Evolutionary conservation across 805 yeast species (phyloP).

Genomic region (Sugiyamaella chiloensis): DNA sequence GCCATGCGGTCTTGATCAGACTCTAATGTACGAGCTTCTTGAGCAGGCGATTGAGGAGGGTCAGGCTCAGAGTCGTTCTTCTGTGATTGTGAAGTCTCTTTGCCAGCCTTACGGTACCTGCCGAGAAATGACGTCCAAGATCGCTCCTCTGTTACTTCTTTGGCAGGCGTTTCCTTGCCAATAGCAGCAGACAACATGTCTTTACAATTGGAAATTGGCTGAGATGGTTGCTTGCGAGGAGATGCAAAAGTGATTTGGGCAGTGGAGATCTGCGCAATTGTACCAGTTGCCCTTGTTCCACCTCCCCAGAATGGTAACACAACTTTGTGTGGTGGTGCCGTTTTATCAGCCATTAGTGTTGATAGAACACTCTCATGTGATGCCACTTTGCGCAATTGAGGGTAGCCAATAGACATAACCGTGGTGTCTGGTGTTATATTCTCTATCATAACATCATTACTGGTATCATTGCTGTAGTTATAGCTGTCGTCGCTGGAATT

Average conservation of each 20-base stretch:
- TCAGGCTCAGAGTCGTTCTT: too few species aligned
- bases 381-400: constrained; percentile 2
- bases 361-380: constrained; percentile 10
- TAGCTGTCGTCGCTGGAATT: not conserved
- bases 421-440: not conserved
- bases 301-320: not conserved
- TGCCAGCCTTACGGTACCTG: not conserved
- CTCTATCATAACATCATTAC: not conserved
- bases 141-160: not conserved
- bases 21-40: too few species aligned
- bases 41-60: too few species aligned
- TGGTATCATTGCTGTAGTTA: not conserved
- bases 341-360: not conserved
- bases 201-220: not conserved
- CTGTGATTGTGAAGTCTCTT: too few species aligned
- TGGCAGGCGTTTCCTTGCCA: not conserved
- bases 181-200: not conserved
- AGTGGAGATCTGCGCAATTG: constrained; percentile 1
- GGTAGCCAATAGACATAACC: not conserved
- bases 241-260: constrained; percentile 5
- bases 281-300: not conserved
- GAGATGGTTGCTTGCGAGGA: not conserved
- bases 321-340: not conserved
- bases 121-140: not conserved
- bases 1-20: not conserved